Evolutionary conservation across 176 grass and related monocot species (phyloP).

Genomic region (Rhipidocladum racemiflorum): DNA sequence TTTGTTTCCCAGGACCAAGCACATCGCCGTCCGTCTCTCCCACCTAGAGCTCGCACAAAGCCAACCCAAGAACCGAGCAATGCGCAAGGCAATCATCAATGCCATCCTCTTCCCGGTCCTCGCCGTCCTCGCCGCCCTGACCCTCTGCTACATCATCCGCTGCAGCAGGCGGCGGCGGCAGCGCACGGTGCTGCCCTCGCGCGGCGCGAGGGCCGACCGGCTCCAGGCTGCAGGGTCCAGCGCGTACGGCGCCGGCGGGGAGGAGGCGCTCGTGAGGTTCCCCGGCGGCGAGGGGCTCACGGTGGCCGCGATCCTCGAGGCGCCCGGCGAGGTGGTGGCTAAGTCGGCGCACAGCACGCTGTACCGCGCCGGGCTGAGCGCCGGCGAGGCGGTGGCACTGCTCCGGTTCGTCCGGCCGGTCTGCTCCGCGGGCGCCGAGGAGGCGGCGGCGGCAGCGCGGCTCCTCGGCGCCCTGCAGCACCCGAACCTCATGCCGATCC

Average conservation of each 20-base stretch:
- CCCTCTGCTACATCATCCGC: constrained; percentile 40
- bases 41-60: neutral
- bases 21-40: neutral
- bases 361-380: constrained; percentile 70
- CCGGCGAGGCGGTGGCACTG: constrained; percentile 48
- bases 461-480: constrained; percentile 56
- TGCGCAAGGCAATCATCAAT: constrained; percentile 41
- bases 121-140: constrained; percentile 31
- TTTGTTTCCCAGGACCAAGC: neutral
- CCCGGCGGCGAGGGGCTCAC: constrained; percentile 76
- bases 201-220: constrained; percentile 34
- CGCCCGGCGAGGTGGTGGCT: constrained; percentile 86
- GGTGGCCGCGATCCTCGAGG: constrained; percentile 70
- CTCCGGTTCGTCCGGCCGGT: constrained; percentile 73
- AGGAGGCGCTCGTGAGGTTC: constrained; percentile 69
- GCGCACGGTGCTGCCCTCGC: constrained; percentile 34
- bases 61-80: constrained; percentile 10
- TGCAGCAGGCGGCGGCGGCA: constrained; percentile 25
- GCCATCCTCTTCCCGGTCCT: constrained; percentile 38
- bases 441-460: constrained; percentile 47
- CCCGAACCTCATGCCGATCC: constrained; percentile 77
- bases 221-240: constrained; percentile 19
- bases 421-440: constrained; percentile 54
- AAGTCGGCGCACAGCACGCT: constrained; percentile 80
- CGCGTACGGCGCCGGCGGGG: constrained; percentile 30